These are phyloP conservation scores for Musa troglodytarum DNA, from an alignment of 176 grass and related monocot genomes.

Conservation along the genomic window DNA sequence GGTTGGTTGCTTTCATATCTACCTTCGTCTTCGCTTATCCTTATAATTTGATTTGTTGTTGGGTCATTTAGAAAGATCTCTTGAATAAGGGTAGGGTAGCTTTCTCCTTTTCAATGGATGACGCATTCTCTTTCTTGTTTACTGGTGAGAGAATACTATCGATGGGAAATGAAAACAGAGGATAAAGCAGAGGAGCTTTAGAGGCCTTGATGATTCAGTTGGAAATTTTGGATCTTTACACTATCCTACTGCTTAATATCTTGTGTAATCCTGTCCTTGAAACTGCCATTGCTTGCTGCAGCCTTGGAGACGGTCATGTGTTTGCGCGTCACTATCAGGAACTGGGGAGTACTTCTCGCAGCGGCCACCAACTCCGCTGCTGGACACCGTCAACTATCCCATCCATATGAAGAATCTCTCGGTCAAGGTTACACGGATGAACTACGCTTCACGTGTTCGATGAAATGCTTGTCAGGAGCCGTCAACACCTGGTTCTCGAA, in stretches of 20 bases:
- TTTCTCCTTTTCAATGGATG: too few species aligned
- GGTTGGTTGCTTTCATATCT: constrained; percentile 18
- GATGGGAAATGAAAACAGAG: background rate
- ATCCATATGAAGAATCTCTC: constrained; percentile 99
- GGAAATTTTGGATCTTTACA: background rate
- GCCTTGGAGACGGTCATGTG: constrained; percentile 32
- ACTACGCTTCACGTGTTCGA: constrained; percentile 6
- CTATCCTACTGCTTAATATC: background rate
- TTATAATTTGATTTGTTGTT: background rate
- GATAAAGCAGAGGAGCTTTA: background rate
- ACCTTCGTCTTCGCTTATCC: background rate
- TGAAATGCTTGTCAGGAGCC: constrained; percentile 25
- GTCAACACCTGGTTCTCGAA: background rate
- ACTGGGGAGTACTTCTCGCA: constrained; percentile 76
- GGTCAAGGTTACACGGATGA: constrained; percentile 26
- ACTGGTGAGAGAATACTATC: background rate
- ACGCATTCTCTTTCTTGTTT: background rate
- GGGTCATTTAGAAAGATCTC: background rate
- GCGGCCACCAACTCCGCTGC: constrained; percentile 80
- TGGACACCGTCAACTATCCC: constrained; percentile 90
- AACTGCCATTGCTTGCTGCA: constrained; percentile 14
- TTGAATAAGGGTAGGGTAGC: background rate
- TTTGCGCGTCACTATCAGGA: constrained; percentile 52
- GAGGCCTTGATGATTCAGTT: too few species aligned
- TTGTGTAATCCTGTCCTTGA: too few species aligned